phyloP scores from a whole-genome alignment of 805 yeast genomes.

The Myxozyma udenii region DNA sequence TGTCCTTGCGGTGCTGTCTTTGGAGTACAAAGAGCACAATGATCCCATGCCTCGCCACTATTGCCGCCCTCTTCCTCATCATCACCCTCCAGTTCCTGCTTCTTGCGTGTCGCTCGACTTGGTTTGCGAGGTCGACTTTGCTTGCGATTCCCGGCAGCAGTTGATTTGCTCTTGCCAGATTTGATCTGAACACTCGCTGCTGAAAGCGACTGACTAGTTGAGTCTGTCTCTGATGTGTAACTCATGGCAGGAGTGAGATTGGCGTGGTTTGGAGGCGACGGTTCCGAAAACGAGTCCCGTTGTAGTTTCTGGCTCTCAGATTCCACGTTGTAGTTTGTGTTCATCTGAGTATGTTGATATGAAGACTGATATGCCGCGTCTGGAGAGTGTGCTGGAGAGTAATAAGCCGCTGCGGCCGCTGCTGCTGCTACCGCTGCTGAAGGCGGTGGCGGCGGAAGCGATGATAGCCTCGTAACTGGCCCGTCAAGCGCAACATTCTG shows the following conservation, averaged over 20 bases:
- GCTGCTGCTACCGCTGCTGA: neutral
- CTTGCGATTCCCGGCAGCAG: neutral
- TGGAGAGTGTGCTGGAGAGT: slow-evolving; percentile 22
- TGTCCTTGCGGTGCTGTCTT: slow-evolving; percentile 26
- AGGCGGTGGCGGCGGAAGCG: slow-evolving; percentile 6
- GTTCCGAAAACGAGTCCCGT: too few relatives aligned
- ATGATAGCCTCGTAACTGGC: neutral
- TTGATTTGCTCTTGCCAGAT: too few relatives aligned
- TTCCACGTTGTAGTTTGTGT: too few relatives aligned
- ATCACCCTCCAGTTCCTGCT: too few relatives aligned
- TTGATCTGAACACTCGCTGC: too few relatives aligned
- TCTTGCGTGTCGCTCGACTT: too few relatives aligned
- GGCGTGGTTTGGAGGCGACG: too few relatives aligned
- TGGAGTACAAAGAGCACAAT: slow-evolving; percentile 27
- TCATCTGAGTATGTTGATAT: slow-evolving; percentile 6
- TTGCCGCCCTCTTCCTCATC: neutral
- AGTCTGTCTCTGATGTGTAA: too few relatives aligned
- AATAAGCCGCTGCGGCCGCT: slow-evolving; percentile 1
- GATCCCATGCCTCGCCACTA: slow-evolving; percentile 27
- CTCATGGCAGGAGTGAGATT: too few relatives aligned
- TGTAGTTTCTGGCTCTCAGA: too few relatives aligned
- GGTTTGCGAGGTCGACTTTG: neutral
- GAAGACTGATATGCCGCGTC: slow-evolving; percentile 11
- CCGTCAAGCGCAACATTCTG: neutral
- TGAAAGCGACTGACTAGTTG: too few relatives aligned